Conservation (phyloP, 169 alveolate genomes). For the Cryptosporidium sp. region DNA sequence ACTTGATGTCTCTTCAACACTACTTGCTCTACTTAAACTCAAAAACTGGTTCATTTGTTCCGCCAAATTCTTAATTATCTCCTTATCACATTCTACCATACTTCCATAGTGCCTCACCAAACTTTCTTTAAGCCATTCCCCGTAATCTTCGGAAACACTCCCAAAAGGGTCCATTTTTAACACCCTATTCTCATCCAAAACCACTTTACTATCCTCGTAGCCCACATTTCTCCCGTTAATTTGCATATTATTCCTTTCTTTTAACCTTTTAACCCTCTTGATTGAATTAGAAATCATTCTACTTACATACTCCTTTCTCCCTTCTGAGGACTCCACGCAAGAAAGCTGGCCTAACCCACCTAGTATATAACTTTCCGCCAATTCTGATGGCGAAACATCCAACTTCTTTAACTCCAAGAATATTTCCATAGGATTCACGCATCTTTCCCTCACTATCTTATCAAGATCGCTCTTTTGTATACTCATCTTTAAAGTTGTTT, state of each 20-base stretch:
- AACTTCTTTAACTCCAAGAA: conserved; percentile 13
- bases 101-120: conserved; percentile 10
- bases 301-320: conserved; percentile 29
- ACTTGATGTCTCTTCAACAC: conserved; percentile 11
- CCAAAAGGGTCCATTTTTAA: conserved; percentile 53
- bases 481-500: background rate
- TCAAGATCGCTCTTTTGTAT: background rate
- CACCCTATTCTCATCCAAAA: background rate
- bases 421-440: conserved; percentile 22
- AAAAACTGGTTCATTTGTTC: conserved; percentile 63
- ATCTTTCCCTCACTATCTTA: conserved; percentile 16
- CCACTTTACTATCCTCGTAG: background rate
- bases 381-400: conserved; percentile 40
- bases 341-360: conserved; percentile 11
- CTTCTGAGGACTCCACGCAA: background rate
- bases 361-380: conserved; percentile 33
- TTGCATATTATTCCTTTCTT: background rate
- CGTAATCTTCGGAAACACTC: conserved; percentile 5
- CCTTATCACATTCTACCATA: conserved; percentile 39
- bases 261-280: background rate
- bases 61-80: conserved; percentile 14
- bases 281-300: conserved; percentile 29
- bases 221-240: background rate
- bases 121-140: conserved; percentile 27
- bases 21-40: conserved; percentile 28